These are phyloP conservation scores for Paraphaeosphaeria sporulosa DNA, from an alignment of 2,329 filamentous ascomycete species.

Conservation along the genomic window DNA sequence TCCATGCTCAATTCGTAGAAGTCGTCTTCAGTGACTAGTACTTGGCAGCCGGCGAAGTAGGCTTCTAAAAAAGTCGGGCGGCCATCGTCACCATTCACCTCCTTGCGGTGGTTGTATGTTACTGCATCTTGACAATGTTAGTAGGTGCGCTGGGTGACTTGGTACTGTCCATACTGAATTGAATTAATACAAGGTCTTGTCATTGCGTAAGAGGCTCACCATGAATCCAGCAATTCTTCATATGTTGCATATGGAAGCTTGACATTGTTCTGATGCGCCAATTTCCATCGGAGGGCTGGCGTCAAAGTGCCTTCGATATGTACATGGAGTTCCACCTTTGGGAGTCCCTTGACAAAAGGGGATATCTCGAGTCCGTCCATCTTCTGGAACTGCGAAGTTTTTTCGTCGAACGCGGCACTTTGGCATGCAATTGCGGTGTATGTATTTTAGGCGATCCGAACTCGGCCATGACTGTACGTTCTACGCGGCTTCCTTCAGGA, in stretches of 20 bases:
- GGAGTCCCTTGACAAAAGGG: conserved; percentile 20
- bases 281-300: conserved; percentile 52
- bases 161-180: background rate
- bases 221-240: conserved; percentile 42
- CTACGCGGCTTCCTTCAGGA: background rate
- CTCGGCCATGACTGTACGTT: background rate
- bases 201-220: conserved; percentile 29
- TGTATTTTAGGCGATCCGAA: background rate
- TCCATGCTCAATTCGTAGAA: conserved; percentile 53
- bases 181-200: conserved; percentile 13
- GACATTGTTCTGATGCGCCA: conserved; percentile 49
- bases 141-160: background rate
- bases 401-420: background rate
- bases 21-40: conserved; percentile 45
- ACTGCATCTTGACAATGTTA: background rate
- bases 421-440: background rate
- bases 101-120: conserved; percentile 3
- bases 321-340: conserved; percentile 58
- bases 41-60: conserved; percentile 36
- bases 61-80: conserved; percentile 32
- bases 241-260: conserved; percentile 28
- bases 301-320: conserved; percentile 58
- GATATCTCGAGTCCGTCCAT: conserved; percentile 15
- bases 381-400: background rate
- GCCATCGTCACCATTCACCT: conserved; percentile 23